A percentile compares a stretch with the other conserved stretches of the same genome.
phyloP scores from a whole-genome alignment of 108 stramenopile genomes.

The Cyclostephanos invisitatus region DNA sequence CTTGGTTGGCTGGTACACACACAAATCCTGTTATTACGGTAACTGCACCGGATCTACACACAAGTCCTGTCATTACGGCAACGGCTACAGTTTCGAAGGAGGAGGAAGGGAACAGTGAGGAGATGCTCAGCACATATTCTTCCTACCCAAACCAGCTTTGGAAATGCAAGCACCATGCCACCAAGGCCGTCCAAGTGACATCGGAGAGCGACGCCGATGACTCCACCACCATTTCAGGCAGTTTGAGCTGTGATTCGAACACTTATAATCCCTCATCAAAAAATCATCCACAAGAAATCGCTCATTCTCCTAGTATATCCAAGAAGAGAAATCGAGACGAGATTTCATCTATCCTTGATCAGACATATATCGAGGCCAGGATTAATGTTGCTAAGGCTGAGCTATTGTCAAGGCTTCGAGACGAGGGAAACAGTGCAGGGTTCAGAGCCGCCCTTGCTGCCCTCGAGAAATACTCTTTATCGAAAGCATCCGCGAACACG shows the following conservation, averaged over 20 bases:
- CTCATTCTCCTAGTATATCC: background rate
- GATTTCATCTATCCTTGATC: slow-evolving; percentile 1
- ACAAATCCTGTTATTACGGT: background rate
- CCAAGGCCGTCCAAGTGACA: slow-evolving; percentile 11
- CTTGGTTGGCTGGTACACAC: background rate
- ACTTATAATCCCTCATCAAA: background rate
- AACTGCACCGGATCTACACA: background rate
- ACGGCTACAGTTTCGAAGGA: background rate
- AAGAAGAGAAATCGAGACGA: slow-evolving; percentile 15
- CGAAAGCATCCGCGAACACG: slow-evolving; percentile 2
- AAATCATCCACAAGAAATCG: background rate
- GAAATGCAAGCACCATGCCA: background rate
- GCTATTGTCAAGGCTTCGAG: slow-evolving; percentile 24
- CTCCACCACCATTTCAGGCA: slow-evolving; percentile 3
- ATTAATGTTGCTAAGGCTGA: slow-evolving; percentile 10
- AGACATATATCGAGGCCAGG: background rate
- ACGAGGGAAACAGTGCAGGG: background rate
- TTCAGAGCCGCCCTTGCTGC: slow-evolving; percentile 18
- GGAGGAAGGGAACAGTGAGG: background rate
- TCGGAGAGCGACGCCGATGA: slow-evolving; percentile 35
- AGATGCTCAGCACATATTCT: background rate
- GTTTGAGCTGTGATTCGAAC: slow-evolving; percentile 3
- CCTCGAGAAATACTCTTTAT: slow-evolving; percentile 13
- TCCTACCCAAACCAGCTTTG: slow-evolving; percentile 2
- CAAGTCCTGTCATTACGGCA: background rate